Percentiles rank a stretch among this genome's conserved stretches.
These are phyloP conservation scores for maize (Zea mays) DNA, from an alignment of 176 grass and related monocot species.

Conservation along the genomic window DNA sequence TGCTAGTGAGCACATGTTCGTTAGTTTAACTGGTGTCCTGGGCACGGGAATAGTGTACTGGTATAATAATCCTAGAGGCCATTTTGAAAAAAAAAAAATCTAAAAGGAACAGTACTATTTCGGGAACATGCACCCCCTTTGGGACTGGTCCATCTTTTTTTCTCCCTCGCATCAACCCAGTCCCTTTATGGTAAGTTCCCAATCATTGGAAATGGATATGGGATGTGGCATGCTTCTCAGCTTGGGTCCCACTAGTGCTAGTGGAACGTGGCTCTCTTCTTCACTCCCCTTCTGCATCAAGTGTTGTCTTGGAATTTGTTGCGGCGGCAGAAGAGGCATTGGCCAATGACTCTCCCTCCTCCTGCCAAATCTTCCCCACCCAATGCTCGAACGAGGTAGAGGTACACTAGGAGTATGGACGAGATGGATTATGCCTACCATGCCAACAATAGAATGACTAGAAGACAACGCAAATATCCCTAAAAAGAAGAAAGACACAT, in stretches of 20 bases:
- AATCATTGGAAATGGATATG: background rate
- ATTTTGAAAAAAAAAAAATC: background rate
- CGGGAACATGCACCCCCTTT: constrained; percentile 1
- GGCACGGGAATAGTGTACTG: constrained; percentile 7
- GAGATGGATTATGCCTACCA: background rate
- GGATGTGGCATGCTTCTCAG: background rate
- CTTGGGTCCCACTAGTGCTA: background rate
- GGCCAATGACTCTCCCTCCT: background rate
- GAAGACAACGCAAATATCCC: background rate
- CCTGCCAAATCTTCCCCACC: background rate
- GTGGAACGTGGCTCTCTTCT: background rate
- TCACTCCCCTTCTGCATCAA: background rate
- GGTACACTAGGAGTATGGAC: background rate
- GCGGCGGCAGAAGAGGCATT: background rate
- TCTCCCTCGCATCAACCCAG: background rate
- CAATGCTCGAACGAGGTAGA: background rate
- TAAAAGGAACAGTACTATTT: too few species aligned
- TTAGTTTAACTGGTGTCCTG: constrained; percentile 26
- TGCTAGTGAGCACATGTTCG: constrained; percentile 29
- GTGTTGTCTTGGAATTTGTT: background rate
- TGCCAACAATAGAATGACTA: background rate
- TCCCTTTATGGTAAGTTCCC: background rate
- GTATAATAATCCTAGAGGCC: background rate
- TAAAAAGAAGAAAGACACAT: background rate
- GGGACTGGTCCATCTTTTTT: background rate